Conservation (phyloP, 768 basidiomycete species). For the Xerocomus potaroensis region DNA sequence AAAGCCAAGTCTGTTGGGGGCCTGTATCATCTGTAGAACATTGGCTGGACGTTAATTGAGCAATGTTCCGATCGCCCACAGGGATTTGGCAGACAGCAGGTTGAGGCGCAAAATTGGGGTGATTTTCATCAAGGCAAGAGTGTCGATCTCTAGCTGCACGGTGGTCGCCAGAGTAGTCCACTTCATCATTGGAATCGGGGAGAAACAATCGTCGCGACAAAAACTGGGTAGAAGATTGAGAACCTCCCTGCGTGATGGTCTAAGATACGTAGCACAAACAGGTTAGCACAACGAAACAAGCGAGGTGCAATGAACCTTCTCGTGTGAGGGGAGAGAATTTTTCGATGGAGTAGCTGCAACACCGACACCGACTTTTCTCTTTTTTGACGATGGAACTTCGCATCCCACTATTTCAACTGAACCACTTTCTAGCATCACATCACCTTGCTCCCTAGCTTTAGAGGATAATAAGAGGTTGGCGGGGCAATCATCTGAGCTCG, state of each 20-base stretch:
- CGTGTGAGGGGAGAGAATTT: too few relatives aligned
- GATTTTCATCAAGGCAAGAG: constrained; percentile 25
- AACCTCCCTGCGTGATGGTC: neutral
- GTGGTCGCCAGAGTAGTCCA: neutral
- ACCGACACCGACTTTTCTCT: constrained; percentile 2
- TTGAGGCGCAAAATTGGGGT: constrained; percentile 28
- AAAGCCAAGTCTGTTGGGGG: neutral
- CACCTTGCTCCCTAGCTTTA: constrained; percentile 31
- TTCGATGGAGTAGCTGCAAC: neutral
- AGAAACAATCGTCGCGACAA: constrained; percentile 18
- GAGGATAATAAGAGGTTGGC: constrained; percentile 33
- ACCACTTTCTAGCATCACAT: constrained; percentile 30
- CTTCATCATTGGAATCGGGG: constrained; percentile 11
- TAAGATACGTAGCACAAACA: too few relatives aligned
- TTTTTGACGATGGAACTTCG: constrained; percentile 18
- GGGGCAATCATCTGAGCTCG: constrained; percentile 28
- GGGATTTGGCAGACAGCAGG: neutral
- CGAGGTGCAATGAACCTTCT: constrained; percentile 14
- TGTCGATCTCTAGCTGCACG: neutral
- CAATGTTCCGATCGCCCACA: neutral
- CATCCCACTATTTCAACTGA: constrained; percentile 29
- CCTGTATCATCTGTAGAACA: constrained; percentile 8
- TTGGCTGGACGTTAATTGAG: constrained; percentile 5
- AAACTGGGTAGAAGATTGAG: neutral
- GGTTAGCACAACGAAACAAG: constrained; percentile 11